A percentile compares a stretch with the other conserved stretches of the same genome.
Evolutionary conservation across 2,329 filamentous ascomycete genomes (phyloP).

Genomic region (Calonectria leucothoes): DNA sequence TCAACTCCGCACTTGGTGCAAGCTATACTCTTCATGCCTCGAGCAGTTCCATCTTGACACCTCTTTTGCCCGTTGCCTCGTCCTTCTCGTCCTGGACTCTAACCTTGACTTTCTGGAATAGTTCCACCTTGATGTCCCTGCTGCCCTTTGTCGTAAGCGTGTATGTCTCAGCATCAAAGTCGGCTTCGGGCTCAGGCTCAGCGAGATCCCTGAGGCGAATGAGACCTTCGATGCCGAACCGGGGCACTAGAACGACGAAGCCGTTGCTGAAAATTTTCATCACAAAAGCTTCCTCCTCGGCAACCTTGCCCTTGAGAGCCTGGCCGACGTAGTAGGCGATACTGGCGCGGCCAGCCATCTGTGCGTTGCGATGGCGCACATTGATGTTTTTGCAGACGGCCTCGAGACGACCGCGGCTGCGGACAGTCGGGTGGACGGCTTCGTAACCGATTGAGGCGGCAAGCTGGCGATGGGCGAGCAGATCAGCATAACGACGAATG

Average conservation of each 20-base stretch:
- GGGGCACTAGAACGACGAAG: conserved; percentile 94
- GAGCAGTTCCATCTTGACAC: conserved; percentile 80
- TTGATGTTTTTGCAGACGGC: conserved; percentile 99
- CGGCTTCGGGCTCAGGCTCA: conserved; percentile 80
- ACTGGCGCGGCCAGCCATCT: conserved; percentile 91
- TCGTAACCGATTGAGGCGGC: conserved; percentile 96
- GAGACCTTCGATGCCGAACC: conserved; percentile 94
- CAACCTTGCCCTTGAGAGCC: conserved; percentile 81
- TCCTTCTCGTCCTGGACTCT: conserved; percentile 93
- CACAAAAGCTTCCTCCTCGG: conserved; percentile 91
- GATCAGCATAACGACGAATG: conserved; percentile 96
- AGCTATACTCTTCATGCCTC: conserved; percentile 34
- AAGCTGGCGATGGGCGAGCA: conserved; percentile 93
- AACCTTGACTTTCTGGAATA: conserved; percentile 94
- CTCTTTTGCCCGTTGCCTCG: conserved; percentile 94
- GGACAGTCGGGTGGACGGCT: conserved; percentile 82
- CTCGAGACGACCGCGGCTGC: conserved; percentile 86
- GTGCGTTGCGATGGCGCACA: conserved; percentile 94
- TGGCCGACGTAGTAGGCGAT: conserved; percentile 99
- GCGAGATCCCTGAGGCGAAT: conserved; percentile 88
- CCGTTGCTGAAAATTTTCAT: conserved; percentile 99
- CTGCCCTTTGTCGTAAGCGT: conserved; percentile 72
- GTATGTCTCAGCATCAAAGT: conserved; percentile 89
- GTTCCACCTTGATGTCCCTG: conserved; percentile 72
- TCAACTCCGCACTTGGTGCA: neutral